A percentile compares a stretch with the other conserved stretches of the same genome.
Conservation (phyloP, 2,329 filamentous ascomycete genomes). For the Fusarium cicatricum region DNA sequence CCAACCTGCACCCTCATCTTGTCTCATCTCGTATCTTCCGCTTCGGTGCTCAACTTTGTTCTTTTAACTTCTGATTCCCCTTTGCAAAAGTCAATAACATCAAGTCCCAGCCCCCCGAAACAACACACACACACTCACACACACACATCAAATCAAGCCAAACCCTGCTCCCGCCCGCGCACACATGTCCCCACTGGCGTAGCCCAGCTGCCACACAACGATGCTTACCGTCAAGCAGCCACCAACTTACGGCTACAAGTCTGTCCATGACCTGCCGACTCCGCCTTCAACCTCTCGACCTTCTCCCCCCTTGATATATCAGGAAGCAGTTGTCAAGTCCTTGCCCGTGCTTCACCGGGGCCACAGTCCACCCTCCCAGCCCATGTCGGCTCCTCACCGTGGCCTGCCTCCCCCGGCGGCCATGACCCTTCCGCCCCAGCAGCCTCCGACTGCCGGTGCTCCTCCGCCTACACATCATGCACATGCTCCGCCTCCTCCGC, state of each 20-base stretch:
- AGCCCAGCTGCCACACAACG: constrained; percentile 50
- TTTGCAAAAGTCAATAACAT: constrained; percentile 30
- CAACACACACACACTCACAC: constrained; percentile 1
- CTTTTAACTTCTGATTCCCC: constrained; percentile 10
- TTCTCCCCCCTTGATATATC: constrained; percentile 62
- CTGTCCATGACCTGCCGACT: constrained; percentile 69
- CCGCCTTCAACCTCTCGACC: constrained; percentile 63
- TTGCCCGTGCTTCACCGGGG: constrained; percentile 51
- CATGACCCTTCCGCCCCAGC: constrained; percentile 66
- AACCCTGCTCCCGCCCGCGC: constrained; percentile 16
- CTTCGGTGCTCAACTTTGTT: constrained; percentile 1
- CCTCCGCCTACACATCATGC: constrained; percentile 42
- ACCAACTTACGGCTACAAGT: constrained; percentile 65
- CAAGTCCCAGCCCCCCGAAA: constrained; percentile 25
- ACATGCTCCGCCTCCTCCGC: constrained; percentile 43
- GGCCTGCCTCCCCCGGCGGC: constrained; percentile 73
- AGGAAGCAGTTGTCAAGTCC: constrained; percentile 56
- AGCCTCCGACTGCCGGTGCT: constrained; percentile 44
- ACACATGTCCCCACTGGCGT: constrained; percentile 43
- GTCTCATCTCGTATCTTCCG: too few species aligned
- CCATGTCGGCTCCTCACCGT: constrained; percentile 75
- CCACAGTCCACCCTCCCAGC: constrained; percentile 59
- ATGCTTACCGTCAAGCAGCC: constrained; percentile 71
- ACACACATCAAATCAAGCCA: too few species aligned
- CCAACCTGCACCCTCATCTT: neutral